A percentile compares a stretch with the other conserved stretches of the same genome.
phyloP scores from a whole-genome alignment of 2,329 filamentous ascomycete species.

The Madurella fahalii region DNA sequence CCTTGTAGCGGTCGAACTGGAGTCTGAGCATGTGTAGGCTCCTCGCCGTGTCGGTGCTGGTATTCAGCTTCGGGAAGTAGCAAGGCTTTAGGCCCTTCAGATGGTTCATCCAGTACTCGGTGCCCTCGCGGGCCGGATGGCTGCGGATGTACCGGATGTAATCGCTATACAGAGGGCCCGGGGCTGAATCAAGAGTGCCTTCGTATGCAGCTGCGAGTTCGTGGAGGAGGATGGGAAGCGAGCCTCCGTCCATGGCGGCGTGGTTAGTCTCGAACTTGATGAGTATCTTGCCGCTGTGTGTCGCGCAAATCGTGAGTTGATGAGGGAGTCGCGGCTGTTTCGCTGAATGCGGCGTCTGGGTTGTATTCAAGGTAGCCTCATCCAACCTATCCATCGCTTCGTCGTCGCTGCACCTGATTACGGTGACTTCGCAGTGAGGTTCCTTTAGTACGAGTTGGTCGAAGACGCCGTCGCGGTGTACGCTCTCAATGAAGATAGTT shows the following conservation, averaged over 20 bases:
- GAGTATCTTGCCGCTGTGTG: constrained; percentile 12
- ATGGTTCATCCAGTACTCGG: constrained; percentile 21
- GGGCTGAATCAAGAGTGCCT: constrained; percentile 10
- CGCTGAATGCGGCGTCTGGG: not conserved
- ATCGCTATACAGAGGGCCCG: constrained; percentile 23
- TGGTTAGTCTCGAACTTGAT: constrained; percentile 25
- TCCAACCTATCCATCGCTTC: constrained; percentile 13
- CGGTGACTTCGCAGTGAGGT: constrained; percentile 9
- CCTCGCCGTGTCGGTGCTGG: constrained; percentile 1
- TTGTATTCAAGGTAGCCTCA: not conserved
- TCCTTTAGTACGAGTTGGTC: constrained; percentile 23
- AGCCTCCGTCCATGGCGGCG: constrained; percentile 25
- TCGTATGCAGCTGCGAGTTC: constrained; percentile 23
- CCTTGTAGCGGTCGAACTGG: constrained; percentile 18
- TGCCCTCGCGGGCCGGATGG: constrained; percentile 13
- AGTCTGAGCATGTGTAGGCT: constrained; percentile 10
- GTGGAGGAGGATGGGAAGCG: constrained; percentile 22
- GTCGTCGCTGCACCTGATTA: constrained; percentile 12
- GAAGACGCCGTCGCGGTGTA: constrained; percentile 19
- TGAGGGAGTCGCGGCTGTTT: constrained; percentile 19
- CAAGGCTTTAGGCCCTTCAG: constrained; percentile 20
- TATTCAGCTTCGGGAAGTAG: constrained; percentile 22
- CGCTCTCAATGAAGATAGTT: constrained; percentile 25
- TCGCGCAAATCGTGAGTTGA: constrained; percentile 20
- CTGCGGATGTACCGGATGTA: constrained; percentile 20